These are phyloP conservation scores for Candida alai DNA, from an alignment of 805 yeast genomes.

Conservation along the genomic window DNA sequence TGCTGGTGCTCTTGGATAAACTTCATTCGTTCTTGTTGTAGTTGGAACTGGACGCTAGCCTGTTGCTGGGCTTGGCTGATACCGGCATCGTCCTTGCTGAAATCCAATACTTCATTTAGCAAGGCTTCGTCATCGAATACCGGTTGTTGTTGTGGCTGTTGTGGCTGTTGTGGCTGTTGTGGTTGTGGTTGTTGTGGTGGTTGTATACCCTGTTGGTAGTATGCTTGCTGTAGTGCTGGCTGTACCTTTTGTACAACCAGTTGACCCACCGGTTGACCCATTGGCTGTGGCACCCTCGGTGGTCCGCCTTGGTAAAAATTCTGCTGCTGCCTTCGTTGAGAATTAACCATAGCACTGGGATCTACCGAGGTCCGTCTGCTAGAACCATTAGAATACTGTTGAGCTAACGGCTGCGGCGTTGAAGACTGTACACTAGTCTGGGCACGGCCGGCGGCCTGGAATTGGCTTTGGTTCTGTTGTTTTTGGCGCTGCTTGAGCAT, in stretches of 20 bases:
- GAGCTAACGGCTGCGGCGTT: conserved; percentile 4
- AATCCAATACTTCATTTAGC: conserved; percentile 4
- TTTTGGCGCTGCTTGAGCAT: conserved; percentile 15
- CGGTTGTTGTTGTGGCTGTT: conserved; percentile 8
- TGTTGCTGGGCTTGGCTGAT: conserved; percentile 13
- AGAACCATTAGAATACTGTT: conserved; percentile 10
- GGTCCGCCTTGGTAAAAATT: conserved; percentile 4
- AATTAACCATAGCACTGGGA: conserved; percentile 2
- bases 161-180: conserved; percentile 6
- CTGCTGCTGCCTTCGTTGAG: conserved; percentile 8
- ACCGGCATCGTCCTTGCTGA: neutral
- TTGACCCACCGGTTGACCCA: too few species aligned
- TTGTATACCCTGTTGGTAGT: too few species aligned
- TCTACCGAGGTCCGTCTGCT: conserved; percentile 2
- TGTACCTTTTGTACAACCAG: too few species aligned
- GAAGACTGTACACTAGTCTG: conserved; percentile 6
- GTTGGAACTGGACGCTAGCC: conserved; percentile 11
- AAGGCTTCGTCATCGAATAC: conserved; percentile 7
- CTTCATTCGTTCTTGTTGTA: conserved; percentile 17
- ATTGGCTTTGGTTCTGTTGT: too few species aligned
- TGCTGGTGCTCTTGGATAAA: conserved; percentile 14
- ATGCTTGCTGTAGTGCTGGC: too few species aligned
- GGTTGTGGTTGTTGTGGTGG: conserved; percentile 6
- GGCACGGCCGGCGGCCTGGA: too few species aligned
- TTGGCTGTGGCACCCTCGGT: too few species aligned